These are phyloP conservation scores for Cucurbita maxima DNA, from an alignment of 306 rosid genomes.

Conservation along the genomic window DNA sequence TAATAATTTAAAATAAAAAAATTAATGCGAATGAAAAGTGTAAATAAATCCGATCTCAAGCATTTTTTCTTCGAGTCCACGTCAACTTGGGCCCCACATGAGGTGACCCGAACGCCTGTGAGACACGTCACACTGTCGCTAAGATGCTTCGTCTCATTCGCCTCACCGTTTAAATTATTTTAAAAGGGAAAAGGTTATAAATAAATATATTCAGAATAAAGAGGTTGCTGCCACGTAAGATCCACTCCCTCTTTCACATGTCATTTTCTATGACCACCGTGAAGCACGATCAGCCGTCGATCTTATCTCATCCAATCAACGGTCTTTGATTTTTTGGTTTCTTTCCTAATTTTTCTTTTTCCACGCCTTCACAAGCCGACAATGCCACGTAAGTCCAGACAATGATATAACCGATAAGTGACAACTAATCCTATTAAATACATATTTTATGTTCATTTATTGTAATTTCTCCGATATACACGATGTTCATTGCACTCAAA, in stretches of 20 bases:
- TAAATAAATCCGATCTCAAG: constrained; percentile 12
- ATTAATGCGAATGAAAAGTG: not conserved
- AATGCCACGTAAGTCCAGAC: not conserved
- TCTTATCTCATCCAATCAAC: constrained; percentile 12
- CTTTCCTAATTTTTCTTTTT: not conserved
- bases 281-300: constrained; percentile 21
- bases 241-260: constrained; percentile 12
- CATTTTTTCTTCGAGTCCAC: constrained; percentile 14
- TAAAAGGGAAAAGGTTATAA: not conserved
- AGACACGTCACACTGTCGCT: constrained; percentile 36
- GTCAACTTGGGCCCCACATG: constrained; percentile 14
- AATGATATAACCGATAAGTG: not conserved
- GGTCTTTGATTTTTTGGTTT: constrained; percentile 3
- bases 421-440: not conserved
- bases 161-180: constrained; percentile 3
- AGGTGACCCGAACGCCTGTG: constrained; percentile 7
- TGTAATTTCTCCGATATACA: too few relatives aligned
- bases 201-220: not conserved
- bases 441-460: too few relatives aligned
- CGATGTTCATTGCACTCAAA: too few relatives aligned
- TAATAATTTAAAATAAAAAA: not conserved
- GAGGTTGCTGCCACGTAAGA: constrained; percentile 30
- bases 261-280: constrained; percentile 12
- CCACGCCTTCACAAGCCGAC: not conserved
- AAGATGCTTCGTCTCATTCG: constrained; percentile 1